Evolutionary conservation across 2,329 filamentous ascomycete species (phyloP).

Genomic region (Cercospora janseana): DNA sequence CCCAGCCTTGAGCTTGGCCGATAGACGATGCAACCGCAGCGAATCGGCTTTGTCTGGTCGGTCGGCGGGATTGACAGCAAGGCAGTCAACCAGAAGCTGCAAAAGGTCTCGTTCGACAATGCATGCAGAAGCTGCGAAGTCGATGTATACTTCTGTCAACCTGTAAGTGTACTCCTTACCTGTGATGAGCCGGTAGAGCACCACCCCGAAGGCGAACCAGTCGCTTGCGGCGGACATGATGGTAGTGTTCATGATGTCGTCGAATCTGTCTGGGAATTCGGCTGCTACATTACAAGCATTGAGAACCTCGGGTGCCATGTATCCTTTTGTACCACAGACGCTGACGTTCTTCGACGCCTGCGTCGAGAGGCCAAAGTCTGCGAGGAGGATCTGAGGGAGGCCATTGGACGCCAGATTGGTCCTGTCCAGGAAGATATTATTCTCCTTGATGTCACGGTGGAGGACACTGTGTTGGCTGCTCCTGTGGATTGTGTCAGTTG

Average conservation of each 20-base stretch:
- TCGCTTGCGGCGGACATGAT: conserved; percentile 18
- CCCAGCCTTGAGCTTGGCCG: neutral
- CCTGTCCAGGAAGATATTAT: conserved; percentile 15
- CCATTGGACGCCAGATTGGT: neutral
- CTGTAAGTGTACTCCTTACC: neutral
- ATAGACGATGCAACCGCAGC: neutral
- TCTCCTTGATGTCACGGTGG: conserved; percentile 14
- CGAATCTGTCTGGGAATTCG: too few relatives aligned
- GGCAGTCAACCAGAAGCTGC: neutral
- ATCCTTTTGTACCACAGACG: conserved; percentile 10
- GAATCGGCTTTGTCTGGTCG: neutral
- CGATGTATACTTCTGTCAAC: neutral
- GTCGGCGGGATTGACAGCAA: neutral
- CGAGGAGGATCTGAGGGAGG: conserved; percentile 12
- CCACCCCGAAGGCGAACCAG: conserved; percentile 23
- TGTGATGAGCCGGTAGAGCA: conserved; percentile 19
- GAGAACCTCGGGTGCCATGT: conserved; percentile 6
- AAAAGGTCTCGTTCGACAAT: conserved; percentile 5
- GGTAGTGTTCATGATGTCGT: neutral
- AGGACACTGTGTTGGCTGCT: neutral
- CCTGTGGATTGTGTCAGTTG: neutral
- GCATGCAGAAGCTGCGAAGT: neutral
- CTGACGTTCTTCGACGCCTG: neutral
- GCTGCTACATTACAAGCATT: too few relatives aligned
- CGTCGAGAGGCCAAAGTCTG: conserved; percentile 16